Base-by-base conservation (phyloP, 2,329 filamentous ascomycete genomes). In the Fusarium clavum region DNA sequence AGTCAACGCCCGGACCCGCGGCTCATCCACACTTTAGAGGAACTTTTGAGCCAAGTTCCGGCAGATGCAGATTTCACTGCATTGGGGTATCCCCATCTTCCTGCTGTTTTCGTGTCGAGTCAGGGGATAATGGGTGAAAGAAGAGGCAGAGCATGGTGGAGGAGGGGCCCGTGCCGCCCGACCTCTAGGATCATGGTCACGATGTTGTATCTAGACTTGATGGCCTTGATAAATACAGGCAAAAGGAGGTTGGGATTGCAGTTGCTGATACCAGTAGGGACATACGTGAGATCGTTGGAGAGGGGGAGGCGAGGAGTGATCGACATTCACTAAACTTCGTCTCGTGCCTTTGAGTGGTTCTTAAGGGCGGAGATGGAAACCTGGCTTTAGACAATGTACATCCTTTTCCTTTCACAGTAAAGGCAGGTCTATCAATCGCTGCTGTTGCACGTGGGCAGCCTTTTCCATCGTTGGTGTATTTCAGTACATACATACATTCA, bases 1-100 rank as follows among this genome's bases (percentile, higher is more conserved):
- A 69, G 61, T 69, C 57, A 40, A 67, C 57, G 57, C 67, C 67
- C 62, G 62, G 67, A 53, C 67, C 67, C 67, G 62, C 67, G 67
- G 29, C 52, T 67, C 62, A 54, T 46, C 45, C 56, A 67, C 45
- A 59, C 48, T 51, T 34, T 46, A 53, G 57, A 61, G 67, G 67
- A 59, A 64, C 67, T 70, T 70, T 70, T 70, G 66, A 44, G 27
- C 48, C 60, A 71, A 48, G 64, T 32, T 60, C 62, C 63, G 67
- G 67, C 67, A 70, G 62, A 68, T 70, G 53, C 32, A 56, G 57
- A 70, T 30, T 68, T 64, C 53, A 68, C 51, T 60, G 57, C 58
- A 64, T 68, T 41, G 38, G 52, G 34, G 61, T 63, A 41, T 45
- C 44, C 40, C 44, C 44, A 56, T 61, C 30, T 51, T 67, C 48